Evolutionary conservation across 208 protist genomes (phyloP).

Genomic region (Dictyostelium gargantuum): DNA sequence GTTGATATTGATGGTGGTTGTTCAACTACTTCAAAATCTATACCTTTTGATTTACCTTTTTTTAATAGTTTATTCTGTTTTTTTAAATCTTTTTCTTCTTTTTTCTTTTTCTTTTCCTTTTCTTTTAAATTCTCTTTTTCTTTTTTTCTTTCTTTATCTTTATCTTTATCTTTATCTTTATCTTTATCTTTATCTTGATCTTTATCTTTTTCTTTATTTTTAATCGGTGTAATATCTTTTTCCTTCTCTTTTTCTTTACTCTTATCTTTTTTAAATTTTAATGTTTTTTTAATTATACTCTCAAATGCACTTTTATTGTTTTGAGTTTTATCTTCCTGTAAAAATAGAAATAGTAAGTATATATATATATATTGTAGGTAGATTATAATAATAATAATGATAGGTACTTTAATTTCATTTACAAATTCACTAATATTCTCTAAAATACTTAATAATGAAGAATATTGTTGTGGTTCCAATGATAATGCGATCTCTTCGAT

Average conservation of each 20-base stretch:
- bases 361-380: background rate
- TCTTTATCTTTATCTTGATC: background rate
- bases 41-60: background rate
- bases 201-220: background rate
- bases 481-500: conserved; percentile 46
- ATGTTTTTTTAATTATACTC: background rate
- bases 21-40: background rate
- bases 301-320: conserved; percentile 4
- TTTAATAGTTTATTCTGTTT: background rate
- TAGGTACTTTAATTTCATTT: conserved; percentile 31
- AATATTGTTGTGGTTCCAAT: conserved; percentile 38
- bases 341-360: background rate
- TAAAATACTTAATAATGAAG: conserved; percentile 10
- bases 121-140: background rate
- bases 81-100: background rate
- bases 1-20: background rate
- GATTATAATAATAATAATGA: background rate
- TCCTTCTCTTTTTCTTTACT: background rate
- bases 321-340: background rate
- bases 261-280: background rate
- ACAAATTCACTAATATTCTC: conserved; percentile 58
- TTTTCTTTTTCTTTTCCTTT: background rate
- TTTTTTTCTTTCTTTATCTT: background rate
- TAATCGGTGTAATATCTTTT: background rate
- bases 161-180: conserved; percentile 2